phyloP scores from a whole-genome alignment of 192 early-diverging fungal genomes.

The Backusella sp. region DNA sequence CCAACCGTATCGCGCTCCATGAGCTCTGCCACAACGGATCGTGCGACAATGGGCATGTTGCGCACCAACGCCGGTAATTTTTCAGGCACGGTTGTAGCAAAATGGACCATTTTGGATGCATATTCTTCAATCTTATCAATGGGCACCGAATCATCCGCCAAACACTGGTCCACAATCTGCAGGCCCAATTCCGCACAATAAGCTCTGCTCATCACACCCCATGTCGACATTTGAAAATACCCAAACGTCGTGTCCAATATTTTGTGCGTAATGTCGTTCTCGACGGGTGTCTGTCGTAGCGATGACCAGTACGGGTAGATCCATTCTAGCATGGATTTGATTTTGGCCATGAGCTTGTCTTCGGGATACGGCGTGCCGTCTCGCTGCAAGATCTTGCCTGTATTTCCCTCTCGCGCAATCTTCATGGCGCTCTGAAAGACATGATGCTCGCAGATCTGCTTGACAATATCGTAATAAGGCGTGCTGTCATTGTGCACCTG shows the following conservation, averaged over 20 bases:
- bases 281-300: background rate
- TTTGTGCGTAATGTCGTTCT: slow-evolving; percentile 16
- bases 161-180: slow-evolving; percentile 20
- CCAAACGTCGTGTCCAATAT: slow-evolving; percentile 27
- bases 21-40: background rate
- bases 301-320: slow-evolving; percentile 23
- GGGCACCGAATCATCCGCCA: background rate
- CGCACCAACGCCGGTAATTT: background rate
- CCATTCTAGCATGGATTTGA: slow-evolving; percentile 28
- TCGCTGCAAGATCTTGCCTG: slow-evolving; percentile 15
- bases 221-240: slow-evolving; percentile 25
- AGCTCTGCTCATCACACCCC: slow-evolving; percentile 15
- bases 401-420: slow-evolving; percentile 23
- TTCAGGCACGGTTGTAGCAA: background rate
- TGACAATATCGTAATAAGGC: slow-evolving; percentile 7
- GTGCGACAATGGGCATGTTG: background rate
- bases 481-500: background rate
- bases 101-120: background rate
- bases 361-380: slow-evolving; percentile 22
- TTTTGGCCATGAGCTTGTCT: slow-evolving; percentile 20
- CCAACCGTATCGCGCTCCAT: background rate
- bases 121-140: slow-evolving; percentile 25
- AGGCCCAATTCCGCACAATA: slow-evolving; percentile 20
- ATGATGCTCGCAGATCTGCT: slow-evolving; percentile 13
- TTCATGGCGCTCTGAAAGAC: slow-evolving; percentile 23